Conservation (phyloP, 768 basidiomycete species). For the Suillus tomentosus region DNA sequence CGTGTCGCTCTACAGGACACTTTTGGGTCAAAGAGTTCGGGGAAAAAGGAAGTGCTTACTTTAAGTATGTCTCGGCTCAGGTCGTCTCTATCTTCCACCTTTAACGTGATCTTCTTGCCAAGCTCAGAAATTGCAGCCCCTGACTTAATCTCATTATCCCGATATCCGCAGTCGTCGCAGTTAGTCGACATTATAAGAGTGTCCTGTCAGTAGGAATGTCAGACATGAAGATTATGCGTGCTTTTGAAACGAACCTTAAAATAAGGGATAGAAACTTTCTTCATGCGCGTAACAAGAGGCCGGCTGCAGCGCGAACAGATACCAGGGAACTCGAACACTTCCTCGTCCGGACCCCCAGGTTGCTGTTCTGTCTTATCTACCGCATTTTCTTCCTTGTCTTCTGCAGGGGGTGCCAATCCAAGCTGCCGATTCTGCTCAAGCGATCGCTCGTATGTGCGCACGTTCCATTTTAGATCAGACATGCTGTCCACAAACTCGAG, state of each 20-base stretch:
- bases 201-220: conserved; percentile 53
- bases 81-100: conserved; percentile 91
- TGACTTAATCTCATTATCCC: conserved; percentile 97
- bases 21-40: neutral
- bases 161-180: conserved; percentile 92
- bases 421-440: conserved; percentile 78
- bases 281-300: conserved; percentile 85
- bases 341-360: conserved; percentile 64
- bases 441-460: conserved; percentile 80
- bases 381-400: conserved; percentile 22
- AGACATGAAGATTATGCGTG: neutral
- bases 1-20: conserved; percentile 74
- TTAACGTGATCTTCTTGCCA: conserved; percentile 88
- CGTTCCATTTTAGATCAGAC: conserved; percentile 91
- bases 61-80: conserved; percentile 92
- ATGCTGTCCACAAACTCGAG: conserved; percentile 81
- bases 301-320: conserved; percentile 88
- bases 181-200: conserved; percentile 99
- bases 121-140: conserved; percentile 85
- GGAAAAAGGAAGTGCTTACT: conserved; percentile 44
- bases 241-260: conserved; percentile 70
- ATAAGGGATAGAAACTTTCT: conserved; percentile 94
- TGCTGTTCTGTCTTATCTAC: conserved; percentile 22
- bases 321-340: conserved; percentile 87
- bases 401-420: conserved; percentile 66